A percentile compares a stretch with the other conserved stretches of the same genome.
phyloP scores from a whole-genome alignment of 2,329 filamentous ascomycete genomes.

The Penicillium aurantiogriseum region DNA sequence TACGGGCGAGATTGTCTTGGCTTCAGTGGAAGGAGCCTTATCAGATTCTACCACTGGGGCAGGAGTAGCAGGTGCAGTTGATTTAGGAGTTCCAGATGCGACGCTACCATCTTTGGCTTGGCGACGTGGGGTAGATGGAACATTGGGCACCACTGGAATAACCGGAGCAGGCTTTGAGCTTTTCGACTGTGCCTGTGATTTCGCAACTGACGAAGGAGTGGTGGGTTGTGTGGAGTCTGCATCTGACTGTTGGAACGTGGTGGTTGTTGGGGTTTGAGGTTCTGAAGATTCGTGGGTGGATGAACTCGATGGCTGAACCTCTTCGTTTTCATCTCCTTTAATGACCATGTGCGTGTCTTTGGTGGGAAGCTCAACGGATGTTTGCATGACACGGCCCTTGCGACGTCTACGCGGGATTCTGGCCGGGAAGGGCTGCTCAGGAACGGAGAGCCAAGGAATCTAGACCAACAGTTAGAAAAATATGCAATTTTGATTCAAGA shows the following conservation, averaged over 20 bases:
- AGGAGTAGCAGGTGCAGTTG: slow-evolving; percentile 14
- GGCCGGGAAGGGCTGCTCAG: slow-evolving; percentile 55
- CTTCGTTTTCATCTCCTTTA: slow-evolving; percentile 22
- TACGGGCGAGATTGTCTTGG: slow-evolving; percentile 42
- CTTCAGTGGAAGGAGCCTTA: slow-evolving; percentile 8
- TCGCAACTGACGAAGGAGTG: slow-evolving; percentile 54
- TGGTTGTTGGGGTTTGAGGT: slow-evolving; percentile 58
- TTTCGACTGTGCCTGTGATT: slow-evolving; percentile 33
- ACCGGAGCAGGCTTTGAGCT: slow-evolving; percentile 44
- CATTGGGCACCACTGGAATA: slow-evolving; percentile 45
- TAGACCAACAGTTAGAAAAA: slow-evolving; percentile 26
- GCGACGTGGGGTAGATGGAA: slow-evolving; percentile 36
- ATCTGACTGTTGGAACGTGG: slow-evolving; percentile 59
- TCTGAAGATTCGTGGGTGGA: slow-evolving; percentile 37
- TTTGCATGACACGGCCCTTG: slow-evolving; percentile 36
- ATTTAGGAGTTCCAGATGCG: slow-evolving; percentile 38
- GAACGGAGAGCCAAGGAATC: slow-evolving; percentile 62
- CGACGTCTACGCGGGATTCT: slow-evolving; percentile 50
- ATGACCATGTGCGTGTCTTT: slow-evolving; percentile 37
- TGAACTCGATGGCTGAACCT: slow-evolving; percentile 19
- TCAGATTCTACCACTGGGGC: slow-evolving; percentile 4
- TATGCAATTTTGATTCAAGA: background rate
- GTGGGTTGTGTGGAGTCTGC: slow-evolving; percentile 55
- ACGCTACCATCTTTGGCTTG: slow-evolving; percentile 37
- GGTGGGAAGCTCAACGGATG: slow-evolving; percentile 52